A percentile compares a stretch with the other conserved stretches of the same genome.
phyloP scores from a whole-genome alignment of 495 filamentous ascomycete genomes.

The Podospora didyma region DNA sequence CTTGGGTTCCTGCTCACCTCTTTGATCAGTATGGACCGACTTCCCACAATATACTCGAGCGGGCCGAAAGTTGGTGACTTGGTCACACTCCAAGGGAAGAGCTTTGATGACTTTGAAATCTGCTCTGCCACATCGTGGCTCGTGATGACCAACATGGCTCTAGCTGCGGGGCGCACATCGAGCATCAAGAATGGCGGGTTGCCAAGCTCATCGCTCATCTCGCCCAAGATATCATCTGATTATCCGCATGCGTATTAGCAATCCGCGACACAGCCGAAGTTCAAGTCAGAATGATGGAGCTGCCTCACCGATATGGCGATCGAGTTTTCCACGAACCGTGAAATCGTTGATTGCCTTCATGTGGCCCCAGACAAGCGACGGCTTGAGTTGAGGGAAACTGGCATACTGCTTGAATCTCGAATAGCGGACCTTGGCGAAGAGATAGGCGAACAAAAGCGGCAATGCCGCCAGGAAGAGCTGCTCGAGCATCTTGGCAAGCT shows the following conservation, averaged over 20 bases:
- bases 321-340: slow-evolving; percentile 5
- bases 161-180: slow-evolving; percentile 34
- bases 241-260: not conserved
- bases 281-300: not conserved
- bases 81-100: slow-evolving; percentile 36
- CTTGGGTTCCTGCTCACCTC: slow-evolving; percentile 18
- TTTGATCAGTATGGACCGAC: slow-evolving; percentile 29
- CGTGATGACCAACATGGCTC: slow-evolving; percentile 33
- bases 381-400: slow-evolving; percentile 23
- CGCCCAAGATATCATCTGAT: slow-evolving; percentile 17
- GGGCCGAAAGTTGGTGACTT: slow-evolving; percentile 36
- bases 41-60: slow-evolving; percentile 32
- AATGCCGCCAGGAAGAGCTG: slow-evolving; percentile 6
- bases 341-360: slow-evolving; percentile 22
- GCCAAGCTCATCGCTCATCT: slow-evolving; percentile 21
- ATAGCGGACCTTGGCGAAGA: slow-evolving; percentile 15
- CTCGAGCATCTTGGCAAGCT: slow-evolving; percentile 14
- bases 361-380: slow-evolving; percentile 32
- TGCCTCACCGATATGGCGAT: slow-evolving; percentile 22
- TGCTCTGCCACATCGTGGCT: slow-evolving; percentile 45
- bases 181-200: slow-evolving; percentile 26
- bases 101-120: slow-evolving; percentile 31
- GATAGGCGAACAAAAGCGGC: slow-evolving; percentile 15
- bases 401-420: slow-evolving; percentile 28
- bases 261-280: not conserved